Evolutionary conservation across 768 basidiomycete species (phyloP), one percentile per base, ranked within the genome.

Genomic region (Symmetrospora coprosmae): DNA sequence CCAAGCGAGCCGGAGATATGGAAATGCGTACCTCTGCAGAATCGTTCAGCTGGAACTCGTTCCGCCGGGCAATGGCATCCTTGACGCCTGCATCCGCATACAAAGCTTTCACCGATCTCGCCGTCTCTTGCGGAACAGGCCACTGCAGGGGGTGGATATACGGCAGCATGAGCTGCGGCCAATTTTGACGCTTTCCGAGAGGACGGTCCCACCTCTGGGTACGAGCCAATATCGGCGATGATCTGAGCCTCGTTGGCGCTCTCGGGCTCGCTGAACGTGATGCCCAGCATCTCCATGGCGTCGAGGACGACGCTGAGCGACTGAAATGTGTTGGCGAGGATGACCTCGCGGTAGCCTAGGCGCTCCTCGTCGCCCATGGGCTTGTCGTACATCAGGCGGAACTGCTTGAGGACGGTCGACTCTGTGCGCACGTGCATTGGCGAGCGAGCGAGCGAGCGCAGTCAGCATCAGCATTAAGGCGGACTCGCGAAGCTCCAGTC

Each of bases 41-140:
- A 73, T 97, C 92, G 74, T 94, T 94, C 60, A 97, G 79, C 75
- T 97, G 91, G 77, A 92, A 89, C 75, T 97, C 92, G 58, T 87
- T 81, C n/a, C 84, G 81, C 52, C 90, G 80, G 51, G 79, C 76
- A 33, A 90, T 89, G 31, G 89, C 87, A 65, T 86, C 82, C 66
- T 79, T 80, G 43, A 96, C 83, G 45, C 83, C 86, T 1, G 78
- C 74, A 58, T 77, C 76, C 39, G 72, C 73, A 90, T 91, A 96
- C 27, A 97, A 79, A 1, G 79, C 80, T 1, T 80, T 78, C 55
- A 94, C 76, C 34, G 90, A 83, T 58, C 89, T 86, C 2, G 78
- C 87, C 70, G 90, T 81, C 72, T 87, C 85, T 45, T 61, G 72
- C 3, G 87, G 86, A 11, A 58, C 55, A 25, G 55, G 55, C 55